Base-by-base conservation (phyloP, 1,284 basidiomycete species). In the Heterobasidion occidentale region DNA sequence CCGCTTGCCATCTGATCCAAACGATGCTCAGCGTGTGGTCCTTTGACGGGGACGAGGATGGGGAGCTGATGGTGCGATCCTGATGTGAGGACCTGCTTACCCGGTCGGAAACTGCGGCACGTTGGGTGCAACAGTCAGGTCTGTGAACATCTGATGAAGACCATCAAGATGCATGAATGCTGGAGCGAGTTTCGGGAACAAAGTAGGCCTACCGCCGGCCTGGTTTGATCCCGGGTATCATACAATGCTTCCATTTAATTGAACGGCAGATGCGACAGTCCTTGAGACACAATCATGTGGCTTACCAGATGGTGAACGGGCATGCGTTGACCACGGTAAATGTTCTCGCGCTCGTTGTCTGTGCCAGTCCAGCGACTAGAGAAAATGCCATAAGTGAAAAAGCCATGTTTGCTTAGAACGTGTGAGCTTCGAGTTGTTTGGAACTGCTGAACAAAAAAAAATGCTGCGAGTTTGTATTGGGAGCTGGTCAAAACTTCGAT, bases 301-400 rank as follows among this genome's bases (percentile, higher is more conserved):
- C 52, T 42, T 56, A 66, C 70, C 70, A 72, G 53, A 72, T 66
- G 15, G 70, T 72, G 56, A 69, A 72, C 0, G 70, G 60, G 55
- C 70, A 72, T 9, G 61, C 55, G 49, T 72, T 72, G 33, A 61
- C 52, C 2, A 72, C 67, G 0, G 69, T 72, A 58, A 71, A 70
- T 3, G 44, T 45, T 7, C 59, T 59, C 27, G 27, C 27, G 5
- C 5, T 6, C 27, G 27, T 27, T 27, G 27, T 27, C 27, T 27
- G 27, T 27, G 27, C 27, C 6, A 27, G 27, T 27, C 27, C 27
- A 27, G 27, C 27, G 27, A 27, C 4, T 6, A 27, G 27, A 27
- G 27, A 27, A 27, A 27, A 27, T 27, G 27, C 27, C 27, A 6
- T 27, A 27, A 27, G 27, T 27, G 27, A 27, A 27, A 27, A 27